Evolutionary conservation across 352 stramenopile species (phyloP).

Genomic region (Globisporangium iwayamae): DNA sequence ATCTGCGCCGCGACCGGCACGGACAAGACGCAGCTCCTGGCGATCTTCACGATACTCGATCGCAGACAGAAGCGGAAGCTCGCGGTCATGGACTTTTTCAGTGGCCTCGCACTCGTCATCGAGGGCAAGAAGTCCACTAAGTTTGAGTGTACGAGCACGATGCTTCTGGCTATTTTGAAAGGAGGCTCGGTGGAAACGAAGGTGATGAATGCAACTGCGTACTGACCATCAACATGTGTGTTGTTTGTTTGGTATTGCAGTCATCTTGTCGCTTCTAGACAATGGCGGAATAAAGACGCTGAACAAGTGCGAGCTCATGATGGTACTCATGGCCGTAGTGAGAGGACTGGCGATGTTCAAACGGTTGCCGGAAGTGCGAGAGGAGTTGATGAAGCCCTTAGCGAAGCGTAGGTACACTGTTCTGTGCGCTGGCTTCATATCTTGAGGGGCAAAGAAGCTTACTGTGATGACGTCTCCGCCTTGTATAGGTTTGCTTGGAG

Average conservation of each 20-base stretch:
- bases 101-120: constrained; percentile 48
- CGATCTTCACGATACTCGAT: constrained; percentile 42
- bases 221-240: constrained; percentile 1
- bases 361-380: constrained; percentile 24
- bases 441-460: not conserved
- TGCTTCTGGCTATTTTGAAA: not conserved
- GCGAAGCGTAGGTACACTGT: constrained; percentile 37
- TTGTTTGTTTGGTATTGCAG: constrained; percentile 16
- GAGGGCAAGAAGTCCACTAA: constrained; percentile 64
- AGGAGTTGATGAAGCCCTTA: constrained; percentile 34
- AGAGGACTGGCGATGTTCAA: constrained; percentile 59
- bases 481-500: constrained; percentile 43
- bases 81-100: constrained; percentile 57
- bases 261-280: constrained; percentile 57
- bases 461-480: not conserved
- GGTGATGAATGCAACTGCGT: not conserved
- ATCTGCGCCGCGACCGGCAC: constrained; percentile 22
- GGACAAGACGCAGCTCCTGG: constrained; percentile 41
- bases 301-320: constrained; percentile 60
- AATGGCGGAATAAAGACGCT: constrained; percentile 55
- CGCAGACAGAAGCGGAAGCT: constrained; percentile 23
- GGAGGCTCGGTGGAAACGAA: not conserved
- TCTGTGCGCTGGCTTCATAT: not conserved
- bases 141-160: constrained; percentile 43
- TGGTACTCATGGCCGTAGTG: constrained; percentile 42